Base-by-base conservation (phyloP, 805 yeast species). In the Schwanniomyces sp. region DNA sequence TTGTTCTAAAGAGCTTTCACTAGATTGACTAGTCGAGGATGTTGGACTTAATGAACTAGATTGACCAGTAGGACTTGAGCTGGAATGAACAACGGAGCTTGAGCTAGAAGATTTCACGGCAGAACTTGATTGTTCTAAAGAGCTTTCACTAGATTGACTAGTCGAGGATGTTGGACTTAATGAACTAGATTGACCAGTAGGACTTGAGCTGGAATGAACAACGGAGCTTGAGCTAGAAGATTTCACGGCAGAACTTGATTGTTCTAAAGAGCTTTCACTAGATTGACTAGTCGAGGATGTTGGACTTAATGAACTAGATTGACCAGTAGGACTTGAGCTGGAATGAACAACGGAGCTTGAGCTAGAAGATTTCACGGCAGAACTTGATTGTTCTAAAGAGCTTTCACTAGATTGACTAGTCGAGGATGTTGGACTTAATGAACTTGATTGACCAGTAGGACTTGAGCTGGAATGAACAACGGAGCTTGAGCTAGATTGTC, bases 351-450 rank as follows among this genome's bases (percentile, higher is more conserved):
- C n/a, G n/a, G n/a, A n/a, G n/a, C n/a, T n/a, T n/a, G n/a, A n/a
- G n/a, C n/a, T n/a, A n/a, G n/a, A n/a, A n/a, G n/a, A n/a, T n/a
- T n/a, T n/a, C n/a, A 11, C 18, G 8, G 12, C 38, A 4, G 38
- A 34, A 11, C 12, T 4, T 65, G 4, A 64, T 78, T 27, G 48
- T n/a, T n/a, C n/a, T n/a, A n/a, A n/a, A 52, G 32, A 50, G 64
- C 43, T 29, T 9, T 11, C 8, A 12, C 34, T 29, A 5, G 34
- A 29, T 29, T 11, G 34, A 7, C 14, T 14, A 29, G 12, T 12
- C 5, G 34, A 29, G 12, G 14, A 10, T 5, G 34, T 10, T 29
- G 8, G 14, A 29, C 8, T 14, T 7, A 14, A 11, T 14, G 37
- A 34, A 17, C 24, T 16, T 8, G 37, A 17, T 14, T 5, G 24